These are phyloP conservation scores for Colletotrichum cereale DNA, from an alignment of 2,329 filamentous ascomycete genomes.

Conservation along the genomic window DNA sequence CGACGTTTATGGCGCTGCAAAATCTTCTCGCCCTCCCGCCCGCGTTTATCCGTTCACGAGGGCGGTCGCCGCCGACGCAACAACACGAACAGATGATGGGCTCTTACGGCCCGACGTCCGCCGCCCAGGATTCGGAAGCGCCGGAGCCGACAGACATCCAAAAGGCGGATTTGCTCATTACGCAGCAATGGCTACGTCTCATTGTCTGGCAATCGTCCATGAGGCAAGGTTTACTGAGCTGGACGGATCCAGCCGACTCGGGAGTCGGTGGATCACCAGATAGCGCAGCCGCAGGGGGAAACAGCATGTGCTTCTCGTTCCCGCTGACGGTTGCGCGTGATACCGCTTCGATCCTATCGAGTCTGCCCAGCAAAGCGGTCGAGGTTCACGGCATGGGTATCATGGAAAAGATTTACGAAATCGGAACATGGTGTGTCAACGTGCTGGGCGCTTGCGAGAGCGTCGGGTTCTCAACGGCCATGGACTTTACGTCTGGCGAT, in stretches of 20 bases:
- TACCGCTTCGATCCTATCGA: constrained; percentile 59
- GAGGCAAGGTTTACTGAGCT: constrained; percentile 73
- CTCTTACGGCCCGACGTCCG: constrained; percentile 25
- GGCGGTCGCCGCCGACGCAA: constrained; percentile 46
- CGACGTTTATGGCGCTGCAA: constrained; percentile 53
- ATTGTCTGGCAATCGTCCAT: constrained; percentile 82
- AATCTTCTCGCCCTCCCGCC: constrained; percentile 50
- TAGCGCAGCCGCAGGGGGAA: constrained; percentile 19
- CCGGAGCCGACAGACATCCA: constrained; percentile 71
- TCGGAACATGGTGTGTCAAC: constrained; percentile 59
- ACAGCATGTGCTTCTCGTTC: constrained; percentile 71
- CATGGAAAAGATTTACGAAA: constrained; percentile 64
- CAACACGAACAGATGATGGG: constrained; percentile 27
- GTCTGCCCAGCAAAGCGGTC: constrained; percentile 55
- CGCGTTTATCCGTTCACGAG: constrained; percentile 46
- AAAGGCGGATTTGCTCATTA: constrained; percentile 76
- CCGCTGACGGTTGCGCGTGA: constrained; percentile 73
- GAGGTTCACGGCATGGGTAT: constrained; percentile 64
- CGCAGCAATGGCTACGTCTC: constrained; percentile 77
- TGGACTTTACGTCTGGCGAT: constrained; percentile 50
- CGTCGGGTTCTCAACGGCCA: constrained; percentile 43
- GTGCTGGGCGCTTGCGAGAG: constrained; percentile 54
- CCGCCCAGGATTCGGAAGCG: constrained; percentile 29
- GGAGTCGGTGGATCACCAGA: constrained; percentile 22
- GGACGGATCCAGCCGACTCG: constrained; percentile 45